Conservation (phyloP, 2,329 filamentous ascomycete genomes). For the Cytospora chrysosperma region DNA sequence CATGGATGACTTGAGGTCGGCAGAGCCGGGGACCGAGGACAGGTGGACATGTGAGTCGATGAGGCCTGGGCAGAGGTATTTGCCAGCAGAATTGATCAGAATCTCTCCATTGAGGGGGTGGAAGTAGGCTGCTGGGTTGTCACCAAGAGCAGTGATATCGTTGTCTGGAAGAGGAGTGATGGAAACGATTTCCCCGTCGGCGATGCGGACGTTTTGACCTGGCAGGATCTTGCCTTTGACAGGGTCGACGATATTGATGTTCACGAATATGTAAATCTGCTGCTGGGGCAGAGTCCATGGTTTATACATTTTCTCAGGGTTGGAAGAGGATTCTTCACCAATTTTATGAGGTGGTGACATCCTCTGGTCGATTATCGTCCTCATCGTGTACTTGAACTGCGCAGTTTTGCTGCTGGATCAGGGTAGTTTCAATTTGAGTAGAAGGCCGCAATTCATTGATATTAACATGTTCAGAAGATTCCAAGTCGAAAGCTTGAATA, state of each 20-base stretch:
- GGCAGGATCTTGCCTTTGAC: conserved; percentile 34
- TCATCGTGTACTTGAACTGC: too few species aligned
- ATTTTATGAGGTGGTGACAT: background rate
- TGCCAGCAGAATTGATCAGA: conserved; percentile 41
- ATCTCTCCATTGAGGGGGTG: conserved; percentile 9
- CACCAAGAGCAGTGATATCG: fast-evolving
- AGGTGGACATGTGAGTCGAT: conserved; percentile 53
- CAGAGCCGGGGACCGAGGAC: conserved; percentile 42
- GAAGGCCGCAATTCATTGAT: too few species aligned
- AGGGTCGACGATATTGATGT: conserved; percentile 45
- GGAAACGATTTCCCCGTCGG: conserved; percentile 35
- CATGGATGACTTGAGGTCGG: conserved; percentile 37
- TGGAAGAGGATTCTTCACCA: background rate
- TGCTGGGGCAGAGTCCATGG: conserved; percentile 37
- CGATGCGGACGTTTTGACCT: conserved; percentile 35
- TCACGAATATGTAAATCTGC: conserved; percentile 38
- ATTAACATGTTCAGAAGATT: too few species aligned
- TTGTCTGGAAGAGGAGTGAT: conserved; percentile 24
- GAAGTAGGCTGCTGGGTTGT: fast-evolving
- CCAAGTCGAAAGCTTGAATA: too few species aligned
- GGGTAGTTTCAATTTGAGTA: too few species aligned
- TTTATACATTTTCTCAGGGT: conserved; percentile 30
- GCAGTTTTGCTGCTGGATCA: background rate
- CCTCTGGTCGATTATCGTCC: background rate
- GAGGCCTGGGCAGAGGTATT: conserved; percentile 49